Conservation (phyloP, 768 basidiomycete species). For the Xerocomellus chrysenteron region DNA sequence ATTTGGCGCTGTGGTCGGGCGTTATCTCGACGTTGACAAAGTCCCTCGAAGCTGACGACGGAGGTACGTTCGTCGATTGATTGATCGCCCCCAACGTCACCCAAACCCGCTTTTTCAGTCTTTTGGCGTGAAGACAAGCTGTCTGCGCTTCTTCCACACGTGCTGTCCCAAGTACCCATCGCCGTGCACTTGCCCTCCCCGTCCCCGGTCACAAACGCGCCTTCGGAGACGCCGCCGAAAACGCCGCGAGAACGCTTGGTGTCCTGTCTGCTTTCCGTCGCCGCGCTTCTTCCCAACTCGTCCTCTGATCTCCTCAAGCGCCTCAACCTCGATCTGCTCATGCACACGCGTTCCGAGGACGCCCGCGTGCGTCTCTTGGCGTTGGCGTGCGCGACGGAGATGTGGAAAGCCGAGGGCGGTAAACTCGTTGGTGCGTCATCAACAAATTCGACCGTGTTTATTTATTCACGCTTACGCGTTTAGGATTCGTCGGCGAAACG, state of each 20-base stretch:
- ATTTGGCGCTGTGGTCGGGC: conserved; percentile 59
- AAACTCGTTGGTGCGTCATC: conserved; percentile 63
- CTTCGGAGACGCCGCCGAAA: neutral
- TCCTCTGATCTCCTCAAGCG: conserved; percentile 57
- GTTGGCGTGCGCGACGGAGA: conserved; percentile 58
- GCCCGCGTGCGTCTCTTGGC: conserved; percentile 66
- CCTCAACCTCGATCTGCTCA: conserved; percentile 80
- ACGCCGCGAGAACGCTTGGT: conserved; percentile 11
- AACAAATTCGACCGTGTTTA: neutral
- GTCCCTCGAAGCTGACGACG: conserved; percentile 76
- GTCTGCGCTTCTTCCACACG: conserved; percentile 52
- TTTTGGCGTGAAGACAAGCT: conserved; percentile 91
- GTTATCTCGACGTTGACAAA: conserved; percentile 62
- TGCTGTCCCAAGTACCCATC: conserved; percentile 67
- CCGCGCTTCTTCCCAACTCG: conserved; percentile 14
- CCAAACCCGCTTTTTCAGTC: conserved; percentile 41
- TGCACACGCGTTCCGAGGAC: conserved; percentile 88
- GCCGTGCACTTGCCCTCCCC: conserved; percentile 34
- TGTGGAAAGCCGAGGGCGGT: conserved; percentile 78
- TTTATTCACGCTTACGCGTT: neutral
- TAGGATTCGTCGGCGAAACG: conserved; percentile 79
- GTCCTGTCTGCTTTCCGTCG: conserved; percentile 20
- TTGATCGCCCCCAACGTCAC: neutral
- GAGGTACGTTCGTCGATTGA: conserved; percentile 47
- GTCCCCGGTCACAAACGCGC: neutral